These are phyloP conservation scores for Amanita pseudoporphyria DNA, from an alignment of 768 basidiomycete species.

Conservation along the genomic window DNA sequence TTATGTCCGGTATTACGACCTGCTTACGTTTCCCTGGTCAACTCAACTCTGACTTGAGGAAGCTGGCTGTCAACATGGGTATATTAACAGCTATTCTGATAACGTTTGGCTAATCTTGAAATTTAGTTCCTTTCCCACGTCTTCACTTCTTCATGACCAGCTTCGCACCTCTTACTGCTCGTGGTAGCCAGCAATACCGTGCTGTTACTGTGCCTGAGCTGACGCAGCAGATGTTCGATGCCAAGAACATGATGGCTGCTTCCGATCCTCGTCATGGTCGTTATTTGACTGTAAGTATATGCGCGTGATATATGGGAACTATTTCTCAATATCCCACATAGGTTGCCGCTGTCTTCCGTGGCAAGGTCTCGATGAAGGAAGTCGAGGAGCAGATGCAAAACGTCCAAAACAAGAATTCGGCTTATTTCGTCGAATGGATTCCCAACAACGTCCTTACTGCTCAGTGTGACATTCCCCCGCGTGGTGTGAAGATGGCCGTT, in stretches of 20 bases:
- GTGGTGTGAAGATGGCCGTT: conserved; percentile 93
- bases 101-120: background rate
- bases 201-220: conserved; percentile 96
- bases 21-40: conserved; percentile 99
- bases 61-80: conserved; percentile 99
- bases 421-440: conserved; percentile 99
- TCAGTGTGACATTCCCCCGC: conserved; percentile 96
- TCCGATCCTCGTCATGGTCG: conserved; percentile 95
- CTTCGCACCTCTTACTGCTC: conserved; percentile 89
- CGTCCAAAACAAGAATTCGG: conserved; percentile 95
- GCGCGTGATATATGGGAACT: background rate
- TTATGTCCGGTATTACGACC: conserved; percentile 98
- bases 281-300: conserved; percentile 75
- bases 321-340: background rate
- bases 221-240: conserved; percentile 99
- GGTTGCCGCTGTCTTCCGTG: conserved; percentile 97
- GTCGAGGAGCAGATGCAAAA: conserved; percentile 99
- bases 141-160: conserved; percentile 99
- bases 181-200: conserved; percentile 91
- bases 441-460: conserved; percentile 98
- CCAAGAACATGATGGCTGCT: conserved; percentile 99
- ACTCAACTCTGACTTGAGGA: conserved; percentile 96
- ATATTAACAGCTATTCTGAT: conserved; percentile 18
- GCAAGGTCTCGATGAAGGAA: conserved; percentile 99
- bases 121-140: conserved; percentile 93